Percentiles rank a stretch among this genome's conserved stretches.
Conservation (phyloP, 495 filamentous ascomycete species). For the Penicilliopsis zonata region DNA sequence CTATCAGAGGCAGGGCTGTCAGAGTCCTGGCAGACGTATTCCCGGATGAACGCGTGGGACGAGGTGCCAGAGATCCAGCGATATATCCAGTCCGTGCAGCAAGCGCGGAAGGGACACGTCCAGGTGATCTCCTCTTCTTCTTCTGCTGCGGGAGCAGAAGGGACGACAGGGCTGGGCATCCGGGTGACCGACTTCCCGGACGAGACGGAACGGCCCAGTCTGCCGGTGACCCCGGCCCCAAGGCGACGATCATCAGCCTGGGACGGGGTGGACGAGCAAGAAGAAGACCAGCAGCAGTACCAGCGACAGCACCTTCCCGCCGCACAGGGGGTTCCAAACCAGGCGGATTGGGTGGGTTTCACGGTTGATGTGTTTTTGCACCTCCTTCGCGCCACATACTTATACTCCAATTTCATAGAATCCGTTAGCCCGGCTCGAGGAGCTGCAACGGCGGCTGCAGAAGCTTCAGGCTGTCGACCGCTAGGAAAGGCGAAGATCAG, state of each 20-base stretch:
- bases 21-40: conserved; percentile 50
- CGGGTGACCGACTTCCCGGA: conserved; percentile 79
- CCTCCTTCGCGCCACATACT: conserved; percentile 43
- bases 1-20: too few relatives aligned
- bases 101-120: conserved; percentile 46
- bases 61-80: conserved; percentile 68
- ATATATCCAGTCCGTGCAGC: conserved; percentile 62
- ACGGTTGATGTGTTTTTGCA: conserved; percentile 40
- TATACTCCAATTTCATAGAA: conserved; percentile 56
- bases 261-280: too few relatives aligned
- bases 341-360: conserved; percentile 82
- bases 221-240: conserved; percentile 85
- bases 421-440: conserved; percentile 54
- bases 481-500: too few relatives aligned
- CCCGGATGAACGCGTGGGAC: conserved; percentile 77
- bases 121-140: conserved; percentile 44
- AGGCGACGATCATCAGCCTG: conserved; percentile 44
- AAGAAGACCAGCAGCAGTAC: conserved; percentile 29
- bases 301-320: conserved; percentile 42
- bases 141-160: too few relatives aligned
- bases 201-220: conserved; percentile 68
- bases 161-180: conserved; percentile 16
- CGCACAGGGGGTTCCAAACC: conserved; percentile 71
- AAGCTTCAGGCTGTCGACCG: too few relatives aligned
- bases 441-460: conserved; percentile 48